These are phyloP conservation scores for Magnusiomyces fungicola DNA, from an alignment of 1,139 yeast species.

Conservation along the genomic window DNA sequence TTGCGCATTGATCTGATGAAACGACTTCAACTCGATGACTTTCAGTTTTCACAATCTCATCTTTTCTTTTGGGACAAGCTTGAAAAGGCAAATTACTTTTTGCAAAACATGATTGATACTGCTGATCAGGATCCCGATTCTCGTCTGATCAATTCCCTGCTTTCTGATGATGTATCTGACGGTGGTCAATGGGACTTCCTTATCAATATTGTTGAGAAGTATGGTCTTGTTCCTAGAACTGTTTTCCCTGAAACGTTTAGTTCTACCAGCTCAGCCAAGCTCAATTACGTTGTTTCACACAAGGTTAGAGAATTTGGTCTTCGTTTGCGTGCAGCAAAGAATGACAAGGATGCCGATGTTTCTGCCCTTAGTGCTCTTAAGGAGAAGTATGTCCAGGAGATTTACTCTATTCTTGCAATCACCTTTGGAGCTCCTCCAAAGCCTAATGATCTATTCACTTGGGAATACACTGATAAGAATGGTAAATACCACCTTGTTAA, in stretches of 20 bases:
- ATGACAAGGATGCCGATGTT: conserved; percentile 23
- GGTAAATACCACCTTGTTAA: conserved; percentile 42
- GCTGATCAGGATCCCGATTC: conserved; percentile 49
- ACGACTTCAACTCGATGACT: conserved; percentile 44
- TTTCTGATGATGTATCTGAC: conserved; percentile 49
- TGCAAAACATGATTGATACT: conserved; percentile 52
- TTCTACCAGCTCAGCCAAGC: conserved; percentile 41
- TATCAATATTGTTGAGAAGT: conserved; percentile 51
- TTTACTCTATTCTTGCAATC: conserved; percentile 47
- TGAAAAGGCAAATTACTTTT: conserved; percentile 53
- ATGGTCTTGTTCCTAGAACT: conserved; percentile 56
- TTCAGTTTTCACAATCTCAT: conserved; percentile 54
- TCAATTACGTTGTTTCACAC: conserved; percentile 48
- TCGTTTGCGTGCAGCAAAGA: conserved; percentile 40
- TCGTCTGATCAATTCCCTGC: conserved; percentile 43
- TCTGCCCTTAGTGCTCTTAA: conserved; percentile 36
- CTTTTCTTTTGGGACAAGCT: conserved; percentile 51
- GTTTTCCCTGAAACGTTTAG: conserved; percentile 56
- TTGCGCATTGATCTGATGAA: conserved; percentile 49
- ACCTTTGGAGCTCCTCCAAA: conserved; percentile 58
- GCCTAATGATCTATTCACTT: conserved; percentile 45
- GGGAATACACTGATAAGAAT: conserved; percentile 56
- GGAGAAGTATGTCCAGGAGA: conserved; percentile 44
- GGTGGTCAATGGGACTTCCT: conserved; percentile 76
- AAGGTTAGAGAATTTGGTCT: conserved; percentile 57